Conservation (phyloP, 164 flowering plant genomes). For the Hamamelis virginiana region DNA sequence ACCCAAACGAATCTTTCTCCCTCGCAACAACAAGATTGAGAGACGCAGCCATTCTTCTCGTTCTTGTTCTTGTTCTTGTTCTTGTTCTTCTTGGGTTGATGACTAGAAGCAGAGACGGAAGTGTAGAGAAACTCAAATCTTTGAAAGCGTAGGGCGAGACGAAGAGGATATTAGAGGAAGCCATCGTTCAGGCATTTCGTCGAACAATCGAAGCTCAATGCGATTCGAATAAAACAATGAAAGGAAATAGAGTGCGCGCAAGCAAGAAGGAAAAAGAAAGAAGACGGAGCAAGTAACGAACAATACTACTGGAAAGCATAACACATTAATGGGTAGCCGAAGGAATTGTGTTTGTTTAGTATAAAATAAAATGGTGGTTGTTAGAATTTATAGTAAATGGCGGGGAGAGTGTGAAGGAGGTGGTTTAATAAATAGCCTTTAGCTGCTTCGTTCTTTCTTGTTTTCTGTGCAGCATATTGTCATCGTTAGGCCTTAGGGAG, state of each 20-base stretch:
- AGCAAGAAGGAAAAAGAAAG: not conserved
- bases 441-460: no score
- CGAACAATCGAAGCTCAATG: constrained; percentile 32
- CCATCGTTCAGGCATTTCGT: constrained; percentile 71
- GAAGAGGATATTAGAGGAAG: constrained; percentile 15
- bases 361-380: no score
- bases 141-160: not conserved
- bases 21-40: not conserved
- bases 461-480: no score
- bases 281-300: constrained; percentile 20
- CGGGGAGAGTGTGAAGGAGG: no score
- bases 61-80: not conserved
- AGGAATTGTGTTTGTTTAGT: no score
- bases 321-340: not conserved
- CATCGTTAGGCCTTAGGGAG: no score
- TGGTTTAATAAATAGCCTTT: no score
- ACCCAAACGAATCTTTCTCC: constrained; percentile 9
- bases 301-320: constrained; percentile 11
- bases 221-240: not conserved
- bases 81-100: not conserved
- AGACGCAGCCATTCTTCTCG: not conserved
- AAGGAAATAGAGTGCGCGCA: no score
- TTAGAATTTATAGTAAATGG: no score
- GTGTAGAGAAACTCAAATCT: not conserved
- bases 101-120: constrained; percentile 5